A percentile compares a stretch with the other conserved stretches of the same genome.
Conservation (phyloP, 192 early-diverging fungal species). For the Backusella sp. region DNA sequence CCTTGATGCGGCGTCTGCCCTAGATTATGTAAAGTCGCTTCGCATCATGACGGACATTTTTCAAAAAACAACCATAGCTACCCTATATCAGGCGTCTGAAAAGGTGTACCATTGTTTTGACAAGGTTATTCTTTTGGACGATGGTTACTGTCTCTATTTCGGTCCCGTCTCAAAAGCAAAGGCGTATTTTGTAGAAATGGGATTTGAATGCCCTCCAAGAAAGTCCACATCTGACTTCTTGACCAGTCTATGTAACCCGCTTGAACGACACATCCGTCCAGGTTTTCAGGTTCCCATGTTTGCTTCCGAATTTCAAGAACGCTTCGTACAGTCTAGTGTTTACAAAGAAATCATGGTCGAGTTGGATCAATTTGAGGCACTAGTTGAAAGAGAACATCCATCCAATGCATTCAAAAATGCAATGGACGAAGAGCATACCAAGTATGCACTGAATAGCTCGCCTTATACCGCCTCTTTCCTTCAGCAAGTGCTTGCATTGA, state of each 20-base stretch:
- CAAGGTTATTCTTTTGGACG: conserved; percentile 60
- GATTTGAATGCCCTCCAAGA: conserved; percentile 58
- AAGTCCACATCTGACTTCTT: conserved; percentile 71
- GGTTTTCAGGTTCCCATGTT: conserved; percentile 62
- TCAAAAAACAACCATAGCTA: conserved; percentile 56
- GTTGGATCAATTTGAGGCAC: conserved; percentile 41
- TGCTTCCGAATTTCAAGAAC: conserved; percentile 62
- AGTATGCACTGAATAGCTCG: conserved; percentile 43
- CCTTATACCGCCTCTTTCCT: conserved; percentile 65
- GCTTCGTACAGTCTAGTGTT: conserved; percentile 45
- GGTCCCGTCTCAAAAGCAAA: conserved; percentile 59
- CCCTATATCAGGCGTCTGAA: conserved; percentile 68
- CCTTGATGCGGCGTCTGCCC: conserved; percentile 75
- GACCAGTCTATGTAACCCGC: conserved; percentile 62
- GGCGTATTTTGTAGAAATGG: conserved; percentile 60
- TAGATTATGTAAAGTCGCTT: conserved; percentile 67
- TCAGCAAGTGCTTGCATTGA: conserved; percentile 56
- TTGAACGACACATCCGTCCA: conserved; percentile 44
- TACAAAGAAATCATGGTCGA: conserved; percentile 36
- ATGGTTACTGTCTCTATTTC: conserved; percentile 70
- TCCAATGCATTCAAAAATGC: conserved; percentile 41
- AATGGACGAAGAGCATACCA: conserved; percentile 52
- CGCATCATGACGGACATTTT: no score
- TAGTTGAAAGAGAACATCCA: conserved; percentile 19
- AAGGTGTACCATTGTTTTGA: conserved; percentile 73